A percentile compares a stretch with the other conserved stretches of the same genome.
Conservation (phyloP, 495 filamentous ascomycete genomes). For the Penicillium waksmanii region DNA sequence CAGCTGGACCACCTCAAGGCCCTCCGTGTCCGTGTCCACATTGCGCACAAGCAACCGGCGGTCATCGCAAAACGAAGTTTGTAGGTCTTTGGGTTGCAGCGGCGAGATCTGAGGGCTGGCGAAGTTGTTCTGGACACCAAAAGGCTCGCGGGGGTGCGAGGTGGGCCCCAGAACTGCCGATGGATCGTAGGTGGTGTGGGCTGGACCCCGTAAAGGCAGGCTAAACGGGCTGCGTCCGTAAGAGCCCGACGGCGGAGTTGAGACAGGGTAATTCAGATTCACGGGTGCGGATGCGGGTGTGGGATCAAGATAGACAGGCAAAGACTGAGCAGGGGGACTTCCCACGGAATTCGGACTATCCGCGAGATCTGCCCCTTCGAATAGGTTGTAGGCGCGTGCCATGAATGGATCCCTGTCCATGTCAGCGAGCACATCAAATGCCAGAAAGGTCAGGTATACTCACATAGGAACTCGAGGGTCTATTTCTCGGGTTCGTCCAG, state of each 20-base stretch:
- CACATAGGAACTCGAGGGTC: neutral
- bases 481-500: neutral
- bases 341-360: neutral
- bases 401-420: conserved; percentile 2
- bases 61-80: neutral
- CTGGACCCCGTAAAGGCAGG: neutral
- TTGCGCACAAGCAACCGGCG: conserved; percentile 10
- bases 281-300: neutral
- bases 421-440: too few relatives aligned
- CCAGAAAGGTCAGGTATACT: neutral
- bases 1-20: neutral
- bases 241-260: neutral
- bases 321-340: neutral
- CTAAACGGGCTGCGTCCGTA: neutral
- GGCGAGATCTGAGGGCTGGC: too few relatives aligned
- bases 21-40: conserved; percentile 11
- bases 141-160: neutral
- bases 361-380: neutral
- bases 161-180: neutral
- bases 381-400: neutral
- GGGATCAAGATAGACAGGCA: neutral
- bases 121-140: too few relatives aligned
- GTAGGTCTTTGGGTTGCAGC: neutral
- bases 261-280: neutral
- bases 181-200: neutral